Conservation (phyloP, 2,329 filamentous ascomycete species). For the Xylariales sp. region DNA sequence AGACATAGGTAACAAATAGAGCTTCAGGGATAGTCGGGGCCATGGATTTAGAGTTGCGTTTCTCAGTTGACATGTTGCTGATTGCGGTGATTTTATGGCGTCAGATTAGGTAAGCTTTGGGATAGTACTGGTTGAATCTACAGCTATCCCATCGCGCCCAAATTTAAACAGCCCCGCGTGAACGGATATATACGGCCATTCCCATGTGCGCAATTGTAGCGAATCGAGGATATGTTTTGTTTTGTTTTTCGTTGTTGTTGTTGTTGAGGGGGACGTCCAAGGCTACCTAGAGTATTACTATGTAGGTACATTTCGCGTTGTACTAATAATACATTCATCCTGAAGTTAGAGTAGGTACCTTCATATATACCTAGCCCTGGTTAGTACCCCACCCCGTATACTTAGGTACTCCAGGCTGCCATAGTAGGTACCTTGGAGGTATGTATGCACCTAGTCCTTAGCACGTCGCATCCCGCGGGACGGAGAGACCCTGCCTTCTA, state of each 20-base stretch:
- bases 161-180: background rate
- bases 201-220: too few relatives aligned
- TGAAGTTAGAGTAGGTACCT: background rate
- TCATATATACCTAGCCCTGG: background rate
- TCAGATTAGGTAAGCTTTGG: too few relatives aligned
- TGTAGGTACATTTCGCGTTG: too few relatives aligned
- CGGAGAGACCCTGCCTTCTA: conserved; percentile 6
- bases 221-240: too few relatives aligned
- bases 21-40: background rate
- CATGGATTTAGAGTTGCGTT: background rate
- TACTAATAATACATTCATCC: too few relatives aligned
- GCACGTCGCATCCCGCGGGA: conserved; percentile 32
- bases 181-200: background rate
- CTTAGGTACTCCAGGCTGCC: background rate
- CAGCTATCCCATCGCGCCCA: background rate
- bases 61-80: background rate
- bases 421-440: background rate
- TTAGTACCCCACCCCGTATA: background rate
- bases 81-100: background rate
- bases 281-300: too few relatives aligned
- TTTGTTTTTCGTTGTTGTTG: too few relatives aligned
- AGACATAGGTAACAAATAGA: conserved; percentile 15
- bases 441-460: background rate
- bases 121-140: too few relatives aligned
- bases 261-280: too few relatives aligned